phyloP scores from a whole-genome alignment of 2,329 filamentous ascomycete species.

The Fusarium veterinarium region DNA sequence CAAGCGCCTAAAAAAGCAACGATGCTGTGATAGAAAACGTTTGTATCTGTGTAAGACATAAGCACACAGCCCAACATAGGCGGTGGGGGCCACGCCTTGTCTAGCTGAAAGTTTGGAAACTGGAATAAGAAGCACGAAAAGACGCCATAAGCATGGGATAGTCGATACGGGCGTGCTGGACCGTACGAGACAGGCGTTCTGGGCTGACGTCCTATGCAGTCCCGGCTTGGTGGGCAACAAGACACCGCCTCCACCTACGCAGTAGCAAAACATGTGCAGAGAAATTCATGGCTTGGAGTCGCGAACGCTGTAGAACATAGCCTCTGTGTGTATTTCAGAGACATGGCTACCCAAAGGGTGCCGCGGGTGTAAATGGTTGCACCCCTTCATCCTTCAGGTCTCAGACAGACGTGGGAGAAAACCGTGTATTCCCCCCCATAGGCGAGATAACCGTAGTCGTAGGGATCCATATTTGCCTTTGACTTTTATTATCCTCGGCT shows the following conservation, averaged over 20 bases:
- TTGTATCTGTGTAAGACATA: not conserved
- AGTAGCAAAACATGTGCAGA: slow-evolving; percentile 11
- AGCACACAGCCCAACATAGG: not conserved
- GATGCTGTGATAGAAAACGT: not conserved
- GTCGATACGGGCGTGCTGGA: slow-evolving; percentile 1
- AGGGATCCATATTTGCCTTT: not conserved
- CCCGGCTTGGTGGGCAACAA: slow-evolving; percentile 21
- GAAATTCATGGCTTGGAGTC: slow-evolving; percentile 34
- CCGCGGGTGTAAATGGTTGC: not conserved
- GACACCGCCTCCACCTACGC: slow-evolving; percentile 6
- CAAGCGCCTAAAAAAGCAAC: slow-evolving; percentile 25
- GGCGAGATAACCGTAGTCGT: slow-evolving; percentile 22
- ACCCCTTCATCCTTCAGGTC: slow-evolving; percentile 10
- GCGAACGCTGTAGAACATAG: slow-evolving; percentile 27
- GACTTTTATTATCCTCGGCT: not conserved
- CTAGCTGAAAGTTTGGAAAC: slow-evolving; percentile 5
- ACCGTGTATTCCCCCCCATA: slow-evolving; percentile 21
- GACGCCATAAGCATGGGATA: slow-evolving; percentile 7
- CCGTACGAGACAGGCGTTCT: slow-evolving; percentile 13
- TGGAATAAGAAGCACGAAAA: not conserved
- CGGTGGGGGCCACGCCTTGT: slow-evolving; percentile 1
- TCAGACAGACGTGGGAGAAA: slow-evolving; percentile 14
- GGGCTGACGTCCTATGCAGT: slow-evolving; percentile 14
- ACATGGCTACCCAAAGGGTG: slow-evolving; percentile 22
- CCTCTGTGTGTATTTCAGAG: slow-evolving; percentile 18